A percentile compares a stretch with the other conserved stretches of the same genome.
Conservation (phyloP, 768 basidiomycete genomes). For the Termitomyces heimii region DNA sequence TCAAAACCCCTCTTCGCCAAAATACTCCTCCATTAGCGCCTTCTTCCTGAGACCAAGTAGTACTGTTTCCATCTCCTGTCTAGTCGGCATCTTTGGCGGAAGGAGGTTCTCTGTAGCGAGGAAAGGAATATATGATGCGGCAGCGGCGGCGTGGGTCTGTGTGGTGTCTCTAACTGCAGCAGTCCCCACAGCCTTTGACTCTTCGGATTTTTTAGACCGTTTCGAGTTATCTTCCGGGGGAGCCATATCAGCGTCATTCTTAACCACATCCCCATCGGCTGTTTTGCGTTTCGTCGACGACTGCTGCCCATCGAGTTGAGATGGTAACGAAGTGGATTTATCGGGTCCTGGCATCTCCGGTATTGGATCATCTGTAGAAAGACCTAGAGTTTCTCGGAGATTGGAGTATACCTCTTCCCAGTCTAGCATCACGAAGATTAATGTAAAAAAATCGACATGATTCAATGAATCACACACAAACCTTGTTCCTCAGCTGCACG, state of each 20-base stretch:
- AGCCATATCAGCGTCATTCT: background rate
- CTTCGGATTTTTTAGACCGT: background rate
- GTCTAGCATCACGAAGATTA: slow-evolving; percentile 30
- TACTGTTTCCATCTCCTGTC: background rate
- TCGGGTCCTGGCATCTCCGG: slow-evolving; percentile 44
- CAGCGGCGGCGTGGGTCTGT: background rate
- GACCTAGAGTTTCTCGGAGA: slow-evolving; percentile 46
- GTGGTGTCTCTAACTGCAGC: background rate
- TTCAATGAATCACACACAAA: slow-evolving; percentile 24
- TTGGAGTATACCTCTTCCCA: slow-evolving; percentile 59
- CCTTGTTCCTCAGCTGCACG: slow-evolving; percentile 66
- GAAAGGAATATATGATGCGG: background rate
- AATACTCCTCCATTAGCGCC: background rate
- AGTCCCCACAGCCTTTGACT: background rate
- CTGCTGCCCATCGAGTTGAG: slow-evolving; percentile 8
- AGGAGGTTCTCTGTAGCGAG: background rate
- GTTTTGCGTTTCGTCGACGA: background rate
- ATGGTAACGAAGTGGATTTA: background rate
- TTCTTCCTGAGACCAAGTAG: background rate
- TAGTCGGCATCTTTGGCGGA: background rate
- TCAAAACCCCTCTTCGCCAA: background rate
- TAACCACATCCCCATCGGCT: background rate
- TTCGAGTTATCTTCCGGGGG: background rate
- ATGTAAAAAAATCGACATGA: background rate
- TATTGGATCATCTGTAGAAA: slow-evolving; percentile 44